Base-by-base conservation (phyloP, 768 basidiomycete species). In the Nidularia pulvinata region DNA sequence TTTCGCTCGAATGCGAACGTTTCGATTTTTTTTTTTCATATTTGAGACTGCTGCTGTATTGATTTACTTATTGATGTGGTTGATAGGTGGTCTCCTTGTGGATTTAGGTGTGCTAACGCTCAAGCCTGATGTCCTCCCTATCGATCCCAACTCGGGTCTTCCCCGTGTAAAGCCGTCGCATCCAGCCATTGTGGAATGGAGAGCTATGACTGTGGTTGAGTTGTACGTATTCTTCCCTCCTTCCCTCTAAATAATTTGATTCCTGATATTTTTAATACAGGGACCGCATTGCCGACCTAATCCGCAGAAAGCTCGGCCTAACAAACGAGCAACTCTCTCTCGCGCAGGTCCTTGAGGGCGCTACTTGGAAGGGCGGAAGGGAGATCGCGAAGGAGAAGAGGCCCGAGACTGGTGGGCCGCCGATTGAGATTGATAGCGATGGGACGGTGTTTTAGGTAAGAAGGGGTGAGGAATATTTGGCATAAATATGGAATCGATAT, bases 291-390 rank as follows among this genome's bases (percentile, higher is more conserved):
- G 89, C 89, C 0, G 72, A 81, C 34, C 77, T 78, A 13, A 85
- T 98, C 55, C 85, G 91, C 45, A 59, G 65, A 50, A 77, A 83
- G 55, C 74, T 92, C 49, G 70, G 73, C 1, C 65, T 89, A 25
- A 71, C 72, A 0, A 58, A 67, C 2, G 72, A 77, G 1, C 73
- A 85, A 46, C 78, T 98, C 25, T 80, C 83, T 0, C 81, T 95
- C 6, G 88, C 94, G 0, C 96, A 98, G 66, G 85, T 98, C 0
- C 75, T 99, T 34, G 96, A 98, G 71, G 86, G 88, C 49, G 95
- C 95, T 1, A 98, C 95, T 0, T 99, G 96, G 96, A 96, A 95
- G 64, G 94, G 93, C 1, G 96, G 96, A 3, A 77, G 96, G 4
- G 93, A 96, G 70, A 91, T 98, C 37, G 96, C 96, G 3, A 89